phyloP scores from a whole-genome alignment of 306 rosid genomes.

The Prunus fruticosa region DNA sequence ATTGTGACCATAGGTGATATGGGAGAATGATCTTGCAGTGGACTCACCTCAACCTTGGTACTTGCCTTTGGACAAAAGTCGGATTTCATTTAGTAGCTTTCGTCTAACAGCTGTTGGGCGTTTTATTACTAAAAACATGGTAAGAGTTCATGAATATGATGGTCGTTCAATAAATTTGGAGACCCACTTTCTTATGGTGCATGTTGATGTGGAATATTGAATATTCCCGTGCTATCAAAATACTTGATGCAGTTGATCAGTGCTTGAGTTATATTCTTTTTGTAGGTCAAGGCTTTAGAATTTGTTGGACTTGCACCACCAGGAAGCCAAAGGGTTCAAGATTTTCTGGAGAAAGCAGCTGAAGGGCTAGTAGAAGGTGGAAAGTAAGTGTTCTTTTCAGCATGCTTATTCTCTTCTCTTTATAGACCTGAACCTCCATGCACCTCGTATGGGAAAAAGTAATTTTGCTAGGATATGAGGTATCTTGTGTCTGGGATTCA shows the following conservation, averaged over 20 bases:
- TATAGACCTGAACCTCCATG: neutral
- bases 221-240: neutral
- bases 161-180: neutral
- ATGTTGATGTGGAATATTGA: conserved; percentile 4
- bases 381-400: conserved; percentile 67
- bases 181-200: neutral
- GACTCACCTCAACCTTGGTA: conserved; percentile 86
- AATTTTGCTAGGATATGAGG: neutral
- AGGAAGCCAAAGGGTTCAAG: conserved; percentile 94
- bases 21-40: conserved; percentile 79
- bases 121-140: conserved; percentile 82
- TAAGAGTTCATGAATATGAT: conserved; percentile 20
- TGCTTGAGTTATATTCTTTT: conserved; percentile 1
- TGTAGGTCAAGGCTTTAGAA: conserved; percentile 78
- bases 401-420: neutral
- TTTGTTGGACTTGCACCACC: conserved; percentile 76
- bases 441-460: neutral
- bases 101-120: conserved; percentile 84
- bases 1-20: conserved; percentile 53
- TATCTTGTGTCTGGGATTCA: neutral
- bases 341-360: conserved; percentile 87
- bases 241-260: conserved; percentile 9
- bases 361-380: conserved; percentile 94
- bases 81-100: conserved; percentile 85
- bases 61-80: conserved; percentile 85